These are phyloP conservation scores for Arctostaphylos glauca DNA, from an alignment of 148 eudicot genomes.

Conservation along the genomic window DNA sequence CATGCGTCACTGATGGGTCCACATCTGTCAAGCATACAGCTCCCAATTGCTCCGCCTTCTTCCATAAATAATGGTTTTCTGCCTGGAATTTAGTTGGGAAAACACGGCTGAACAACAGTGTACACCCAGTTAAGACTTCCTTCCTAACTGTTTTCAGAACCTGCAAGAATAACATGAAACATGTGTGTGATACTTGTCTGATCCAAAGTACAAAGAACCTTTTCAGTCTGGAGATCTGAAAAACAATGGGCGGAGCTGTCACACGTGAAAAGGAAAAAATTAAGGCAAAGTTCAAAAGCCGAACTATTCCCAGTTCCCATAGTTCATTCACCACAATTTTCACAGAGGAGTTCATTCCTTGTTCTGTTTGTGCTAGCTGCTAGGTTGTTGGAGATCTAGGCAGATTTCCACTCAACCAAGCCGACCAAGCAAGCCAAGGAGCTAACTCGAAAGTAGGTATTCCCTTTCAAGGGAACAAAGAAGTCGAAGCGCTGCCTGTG, in stretches of 20 bases:
- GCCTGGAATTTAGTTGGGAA: conserved; percentile 45
- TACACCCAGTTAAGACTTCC: conserved; percentile 59
- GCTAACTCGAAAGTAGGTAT: too few species aligned
- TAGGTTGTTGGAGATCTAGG: too few species aligned
- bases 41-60: conserved; percentile 71
- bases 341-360: too few species aligned
- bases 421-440: too few species aligned
- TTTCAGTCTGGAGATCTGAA: neutral
- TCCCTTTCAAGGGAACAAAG: too few species aligned
- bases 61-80: conserved; percentile 60
- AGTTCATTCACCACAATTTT: neutral
- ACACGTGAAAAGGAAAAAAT: neutral
- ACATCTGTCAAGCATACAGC: conserved; percentile 56
- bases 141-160: conserved; percentile 54
- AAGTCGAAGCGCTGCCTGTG: too few species aligned
- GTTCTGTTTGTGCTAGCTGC: too few species aligned
- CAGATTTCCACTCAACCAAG: too few species aligned
- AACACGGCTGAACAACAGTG: conserved; percentile 67
- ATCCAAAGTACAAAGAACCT: neutral
- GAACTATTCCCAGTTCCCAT: neutral
- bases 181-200: neutral
- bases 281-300: neutral
- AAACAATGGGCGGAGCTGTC: neutral
- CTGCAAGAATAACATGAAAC: conserved; percentile 32
- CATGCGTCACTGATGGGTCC: conserved; percentile 59